Conservation (phyloP, 2,329 filamentous ascomycete genomes). For the Sporothrix curviconia region DNA sequence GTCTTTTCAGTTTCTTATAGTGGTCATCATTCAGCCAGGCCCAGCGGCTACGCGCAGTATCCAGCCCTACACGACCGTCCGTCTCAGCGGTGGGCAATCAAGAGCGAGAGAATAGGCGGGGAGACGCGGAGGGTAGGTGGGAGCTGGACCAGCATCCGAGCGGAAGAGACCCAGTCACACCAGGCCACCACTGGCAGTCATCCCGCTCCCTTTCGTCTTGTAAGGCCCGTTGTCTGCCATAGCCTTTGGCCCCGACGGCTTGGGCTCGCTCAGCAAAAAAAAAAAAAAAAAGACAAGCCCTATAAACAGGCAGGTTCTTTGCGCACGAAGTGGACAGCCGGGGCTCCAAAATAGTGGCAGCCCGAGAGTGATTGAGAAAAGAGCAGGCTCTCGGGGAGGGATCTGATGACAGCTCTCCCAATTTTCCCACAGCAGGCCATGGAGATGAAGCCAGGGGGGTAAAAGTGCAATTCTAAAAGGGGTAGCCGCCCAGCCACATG, state of each 20-base stretch:
- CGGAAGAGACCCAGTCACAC: too few species aligned
- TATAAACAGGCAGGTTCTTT: slow-evolving; percentile 15
- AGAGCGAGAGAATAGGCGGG: background rate
- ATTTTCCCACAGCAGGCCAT: slow-evolving; percentile 12
- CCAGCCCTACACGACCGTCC: slow-evolving; percentile 16
- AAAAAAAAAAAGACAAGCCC: slow-evolving; percentile 5
- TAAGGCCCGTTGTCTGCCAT: slow-evolving; percentile 40
- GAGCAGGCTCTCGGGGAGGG: background rate
- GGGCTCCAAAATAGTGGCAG: slow-evolving; percentile 7
- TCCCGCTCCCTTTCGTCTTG: background rate
- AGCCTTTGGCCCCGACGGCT: slow-evolving; percentile 58
- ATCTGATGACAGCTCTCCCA: slow-evolving; percentile 11
- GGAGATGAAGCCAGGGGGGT: background rate
- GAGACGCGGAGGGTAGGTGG: background rate
- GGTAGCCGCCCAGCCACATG: background rate
- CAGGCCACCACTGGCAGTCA: background rate
- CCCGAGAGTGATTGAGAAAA: background rate
- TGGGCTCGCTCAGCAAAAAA: slow-evolving; percentile 40
- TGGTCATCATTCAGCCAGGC: slow-evolving; percentile 44
- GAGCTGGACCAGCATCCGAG: too few species aligned
- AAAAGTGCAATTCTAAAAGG: background rate
- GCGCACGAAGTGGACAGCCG: background rate
- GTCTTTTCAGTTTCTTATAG: slow-evolving; percentile 64
- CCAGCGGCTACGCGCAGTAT: slow-evolving; percentile 41
- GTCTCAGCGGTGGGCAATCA: background rate